Base-by-base conservation (phyloP, 176 grass and related monocot species). In the Pontederia crassipes region DNA sequence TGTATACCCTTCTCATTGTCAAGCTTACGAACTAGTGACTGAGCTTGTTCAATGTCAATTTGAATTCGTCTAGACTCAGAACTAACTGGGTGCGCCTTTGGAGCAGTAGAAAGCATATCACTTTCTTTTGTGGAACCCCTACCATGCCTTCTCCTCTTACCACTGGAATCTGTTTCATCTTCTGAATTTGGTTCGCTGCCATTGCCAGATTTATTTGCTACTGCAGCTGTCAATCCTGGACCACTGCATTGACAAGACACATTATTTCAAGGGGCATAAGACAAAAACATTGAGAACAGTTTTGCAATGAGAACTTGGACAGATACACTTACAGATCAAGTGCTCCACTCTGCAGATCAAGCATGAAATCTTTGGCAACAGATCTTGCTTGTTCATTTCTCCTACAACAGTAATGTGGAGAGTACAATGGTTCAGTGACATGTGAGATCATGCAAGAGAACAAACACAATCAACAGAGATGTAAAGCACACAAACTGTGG, bases 281-380 rank as follows among this genome's bases (percentile, higher is more conserved):
- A 64, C 58, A 65, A 83, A 60, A 83, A 71, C 16, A 69, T 20
- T 45, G 65, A 48, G 29, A 72, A 51, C 54, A 55, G 3, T 28
- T 27, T 46, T 27, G 20, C 17, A 20, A 78, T 4, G 62, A 13
- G 57, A 67, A 71, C 28, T 55, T 9, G 54, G 57, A 1, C 28
- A 28, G 61, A 17, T 46, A 57, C 46, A 81, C 87, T 93, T 78
- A 99, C 94, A 99, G 73, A 59, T 99, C 88, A 76, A 99, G 72
- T 59, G 61, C 85, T 80, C 88, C 88, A 77, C 84, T 89, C 63
- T 93, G 88, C 54, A 99, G 76, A 89, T 99, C 94, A 77, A 88
- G 78, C 77, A 99, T 78, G 45, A 99, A 93, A 20, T 93, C 88
- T 50, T 86, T 99, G 11, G 85, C 77, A 51, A 47, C 18, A 55